Evolutionary conservation across 139 green algal species (phyloP).

Genomic region (Micractinium sp.): DNA sequence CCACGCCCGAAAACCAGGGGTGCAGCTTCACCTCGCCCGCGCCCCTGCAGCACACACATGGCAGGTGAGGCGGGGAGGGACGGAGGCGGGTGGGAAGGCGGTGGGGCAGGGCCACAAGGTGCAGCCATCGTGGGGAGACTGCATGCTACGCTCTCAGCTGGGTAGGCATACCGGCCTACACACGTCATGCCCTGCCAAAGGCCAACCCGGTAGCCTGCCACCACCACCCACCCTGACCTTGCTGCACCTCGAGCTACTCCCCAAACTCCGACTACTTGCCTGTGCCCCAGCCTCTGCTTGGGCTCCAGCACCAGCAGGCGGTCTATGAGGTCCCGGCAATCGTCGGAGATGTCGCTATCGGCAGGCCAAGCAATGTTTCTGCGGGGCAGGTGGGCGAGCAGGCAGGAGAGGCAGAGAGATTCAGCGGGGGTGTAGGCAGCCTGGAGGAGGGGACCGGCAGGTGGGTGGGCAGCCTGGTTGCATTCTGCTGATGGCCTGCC

Average conservation of each 20-base stretch:
- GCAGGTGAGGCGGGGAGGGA: background rate
- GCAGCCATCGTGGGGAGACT: no score
- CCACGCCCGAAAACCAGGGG: slow-evolving; percentile 81
- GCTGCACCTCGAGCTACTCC: background rate
- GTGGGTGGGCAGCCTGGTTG: background rate
- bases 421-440: background rate
- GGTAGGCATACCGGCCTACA: no score
- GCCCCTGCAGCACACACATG: slow-evolving; percentile 35
- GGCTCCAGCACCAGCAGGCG: slow-evolving; percentile 77
- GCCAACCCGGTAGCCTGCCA: background rate
- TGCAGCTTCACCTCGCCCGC: slow-evolving; percentile 88
- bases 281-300: slow-evolving; percentile 71
- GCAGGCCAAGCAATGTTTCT: slow-evolving; percentile 75
- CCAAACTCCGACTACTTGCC: background rate
- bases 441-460: background rate
- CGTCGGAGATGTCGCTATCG: slow-evolving; percentile 66
- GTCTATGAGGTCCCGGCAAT: slow-evolving; percentile 88
- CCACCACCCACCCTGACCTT: background rate
- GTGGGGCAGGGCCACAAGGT: background rate
- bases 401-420: background rate
- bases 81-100: background rate
- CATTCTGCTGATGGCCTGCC: background rate
- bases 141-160: background rate
- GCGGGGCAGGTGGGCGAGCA: background rate
- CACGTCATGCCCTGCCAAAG: background rate